Evolutionary conservation across 768 basidiomycete genomes (phyloP), one percentile per base, ranked within the genome.

Genomic region (Cystoderma amianthinum): DNA sequence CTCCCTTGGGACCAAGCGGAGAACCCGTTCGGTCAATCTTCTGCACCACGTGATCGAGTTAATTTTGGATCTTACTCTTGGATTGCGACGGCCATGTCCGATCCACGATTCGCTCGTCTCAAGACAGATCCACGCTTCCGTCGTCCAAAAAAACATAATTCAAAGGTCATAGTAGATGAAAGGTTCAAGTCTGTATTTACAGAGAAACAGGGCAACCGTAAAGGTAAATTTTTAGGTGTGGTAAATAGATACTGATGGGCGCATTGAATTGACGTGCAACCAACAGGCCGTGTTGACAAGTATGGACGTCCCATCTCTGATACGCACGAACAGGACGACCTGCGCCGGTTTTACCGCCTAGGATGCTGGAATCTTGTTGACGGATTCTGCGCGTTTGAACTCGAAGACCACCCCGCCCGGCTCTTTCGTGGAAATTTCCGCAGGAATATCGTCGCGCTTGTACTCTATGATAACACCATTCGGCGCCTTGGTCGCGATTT

Each of bases 41-140:
- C n/a, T n/a, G n/a, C n/a, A n/a, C 7, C 25, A 28, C 25, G 25
- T 28, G 25, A 28, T 28, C 7, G 7, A 7, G n/a, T n/a, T 28
- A 28, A 28, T 28, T 28, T 28, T 28, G 25, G n/a, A 7, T 28
- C n/a, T n/a, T n/a, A n/a, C n/a, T n/a, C 25, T n/a, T 28, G 25
- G n/a, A 7, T 7, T 7, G n/a, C 25, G 25, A 28, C 25, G 25
- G n/a, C 25, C n/a, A 28, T 85, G 81, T 77, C 84, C 11, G 89
- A 96, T 62, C 71, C 86, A n/a, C 78, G 95, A 16, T 99, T 98
- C 60, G 76, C 85, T 15, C 72, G 87, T 39, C 70, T 97, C 42
- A 83, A 79, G 57, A 80, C 90, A 11, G 95, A 99, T 58, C 96
- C 96, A 35, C 80, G 96, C 37, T 99, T 99, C 67, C 73, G 93